phyloP scores from a whole-genome alignment of 2,329 filamentous ascomycete genomes.

The Apiospora sp. region DNA sequence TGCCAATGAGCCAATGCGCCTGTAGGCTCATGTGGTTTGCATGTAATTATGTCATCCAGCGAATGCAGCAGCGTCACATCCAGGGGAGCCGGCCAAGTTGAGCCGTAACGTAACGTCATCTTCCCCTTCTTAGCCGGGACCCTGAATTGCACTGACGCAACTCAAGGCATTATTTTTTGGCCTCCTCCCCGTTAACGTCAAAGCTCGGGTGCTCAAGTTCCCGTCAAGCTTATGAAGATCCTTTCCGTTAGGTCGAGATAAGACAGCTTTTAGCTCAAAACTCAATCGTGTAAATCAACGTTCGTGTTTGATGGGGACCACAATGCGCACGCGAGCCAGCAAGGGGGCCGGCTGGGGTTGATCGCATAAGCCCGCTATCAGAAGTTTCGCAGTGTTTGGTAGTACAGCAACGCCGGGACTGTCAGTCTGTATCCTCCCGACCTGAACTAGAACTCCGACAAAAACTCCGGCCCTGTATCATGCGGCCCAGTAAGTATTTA shows the following conservation, averaged over 20 bases:
- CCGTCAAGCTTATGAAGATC: not conserved
- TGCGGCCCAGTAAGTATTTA: not conserved
- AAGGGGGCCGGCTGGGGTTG: not conserved
- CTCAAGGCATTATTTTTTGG: not conserved
- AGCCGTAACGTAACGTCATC: not conserved
- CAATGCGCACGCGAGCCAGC: not conserved
- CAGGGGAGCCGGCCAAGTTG: not conserved
- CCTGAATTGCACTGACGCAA: conserved; percentile 1
- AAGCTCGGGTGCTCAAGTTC: not conserved
- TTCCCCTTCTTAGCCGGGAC: conserved; percentile 4
- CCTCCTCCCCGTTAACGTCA: not conserved
- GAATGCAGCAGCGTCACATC: not conserved
- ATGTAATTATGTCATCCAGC: conserved; percentile 2
- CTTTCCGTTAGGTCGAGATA: not conserved
- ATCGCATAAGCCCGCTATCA: not conserved
- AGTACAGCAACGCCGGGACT: not conserved
- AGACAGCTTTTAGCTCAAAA: conserved; percentile 1
- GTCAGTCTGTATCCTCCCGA: not conserved
- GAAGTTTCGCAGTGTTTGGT: not conserved
- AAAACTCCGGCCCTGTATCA: too few relatives aligned
- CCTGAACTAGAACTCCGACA: too few relatives aligned
- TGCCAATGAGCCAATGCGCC: not conserved
- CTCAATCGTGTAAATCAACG: conserved; percentile 15
- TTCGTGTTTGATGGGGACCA: not conserved
- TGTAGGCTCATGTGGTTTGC: not conserved